Conservation (phyloP, 805 yeast genomes). For the Kluyveromyces siamensis region DNA sequence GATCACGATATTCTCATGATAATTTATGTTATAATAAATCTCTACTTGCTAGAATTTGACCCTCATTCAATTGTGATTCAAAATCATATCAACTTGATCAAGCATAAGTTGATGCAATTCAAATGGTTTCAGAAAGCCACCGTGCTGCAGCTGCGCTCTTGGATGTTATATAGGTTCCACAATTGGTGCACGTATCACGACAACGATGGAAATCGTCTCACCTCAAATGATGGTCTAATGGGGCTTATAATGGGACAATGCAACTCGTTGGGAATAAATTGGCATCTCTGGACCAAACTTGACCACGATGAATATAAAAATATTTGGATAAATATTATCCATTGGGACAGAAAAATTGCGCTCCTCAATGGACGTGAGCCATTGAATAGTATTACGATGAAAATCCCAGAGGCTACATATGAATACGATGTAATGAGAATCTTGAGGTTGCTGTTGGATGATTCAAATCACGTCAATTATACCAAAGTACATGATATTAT, state of each 20-base stretch:
- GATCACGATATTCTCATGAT: not conserved
- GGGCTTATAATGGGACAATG: conserved; percentile 23
- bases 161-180: conserved; percentile 21
- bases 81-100: not conserved
- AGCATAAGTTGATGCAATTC: conserved; percentile 3
- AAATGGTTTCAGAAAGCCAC: conserved; percentile 23
- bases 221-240: conserved; percentile 21
- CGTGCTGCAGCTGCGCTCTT: conserved; percentile 19
- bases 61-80: not conserved
- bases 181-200: conserved; percentile 29
- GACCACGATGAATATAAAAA: conserved; percentile 11
- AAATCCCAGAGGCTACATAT: not conserved
- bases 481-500: not conserved
- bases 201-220: conserved; percentile 24
- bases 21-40: not conserved
- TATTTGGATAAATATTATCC: conserved; percentile 21
- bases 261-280: conserved; percentile 22
- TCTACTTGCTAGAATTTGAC: not conserved
- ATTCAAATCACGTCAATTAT: conserved; percentile 3
- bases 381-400: conserved; percentile 16
- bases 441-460: conserved; percentile 1
- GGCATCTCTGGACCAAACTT: conserved; percentile 12
- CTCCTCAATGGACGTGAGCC: conserved; percentile 25
- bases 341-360: conserved; percentile 25
- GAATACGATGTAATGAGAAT: conserved; percentile 4